Evolutionary conservation across 1,139 yeast genomes (phyloP).

Genomic region (Hansenula lynferdii): DNA sequence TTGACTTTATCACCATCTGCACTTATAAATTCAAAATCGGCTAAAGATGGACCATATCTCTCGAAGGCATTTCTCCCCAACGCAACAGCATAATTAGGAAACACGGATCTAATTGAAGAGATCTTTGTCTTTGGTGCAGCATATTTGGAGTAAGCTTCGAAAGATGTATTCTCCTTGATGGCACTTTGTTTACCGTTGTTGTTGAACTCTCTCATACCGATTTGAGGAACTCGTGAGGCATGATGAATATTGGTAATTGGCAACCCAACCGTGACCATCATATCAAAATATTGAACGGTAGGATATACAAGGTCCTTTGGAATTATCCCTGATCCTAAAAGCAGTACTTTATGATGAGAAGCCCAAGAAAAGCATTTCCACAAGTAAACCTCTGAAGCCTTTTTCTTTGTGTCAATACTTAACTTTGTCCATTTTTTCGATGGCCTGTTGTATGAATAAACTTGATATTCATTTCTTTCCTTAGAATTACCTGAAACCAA

Average conservation of each 20-base stretch:
- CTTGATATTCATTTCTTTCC: slow-evolving; percentile 36
- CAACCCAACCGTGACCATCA: slow-evolving; percentile 53
- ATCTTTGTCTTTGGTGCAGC: slow-evolving; percentile 67
- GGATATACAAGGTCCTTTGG: slow-evolving; percentile 43
- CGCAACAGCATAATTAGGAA: slow-evolving; percentile 73
- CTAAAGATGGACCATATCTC: slow-evolving; percentile 54
- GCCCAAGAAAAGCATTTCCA: slow-evolving; percentile 72
- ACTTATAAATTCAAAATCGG: slow-evolving; percentile 69
- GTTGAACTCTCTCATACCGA: not conserved
- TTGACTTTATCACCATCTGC: slow-evolving; percentile 63
- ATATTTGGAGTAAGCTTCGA: slow-evolving; percentile 71
- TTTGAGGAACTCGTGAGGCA: slow-evolving; percentile 19
- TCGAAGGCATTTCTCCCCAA: slow-evolving; percentile 72
- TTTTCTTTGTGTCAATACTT: slow-evolving; percentile 27
- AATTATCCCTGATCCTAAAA: slow-evolving; percentile 41
- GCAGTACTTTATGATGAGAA: slow-evolving; percentile 64
- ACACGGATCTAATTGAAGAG: slow-evolving; percentile 61
- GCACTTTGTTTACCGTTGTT: slow-evolving; percentile 3
- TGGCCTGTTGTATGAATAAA: slow-evolving; percentile 56
- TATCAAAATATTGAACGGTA: slow-evolving; percentile 54
- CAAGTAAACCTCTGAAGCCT: slow-evolving; percentile 45
- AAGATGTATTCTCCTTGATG: slow-evolving; percentile 28
- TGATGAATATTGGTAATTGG: slow-evolving; percentile 59
- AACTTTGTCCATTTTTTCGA: slow-evolving; percentile 64
- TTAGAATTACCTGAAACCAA: slow-evolving; percentile 53